Conservation (phyloP, 345 rosid species). For the Kandelia obovata region DNA sequence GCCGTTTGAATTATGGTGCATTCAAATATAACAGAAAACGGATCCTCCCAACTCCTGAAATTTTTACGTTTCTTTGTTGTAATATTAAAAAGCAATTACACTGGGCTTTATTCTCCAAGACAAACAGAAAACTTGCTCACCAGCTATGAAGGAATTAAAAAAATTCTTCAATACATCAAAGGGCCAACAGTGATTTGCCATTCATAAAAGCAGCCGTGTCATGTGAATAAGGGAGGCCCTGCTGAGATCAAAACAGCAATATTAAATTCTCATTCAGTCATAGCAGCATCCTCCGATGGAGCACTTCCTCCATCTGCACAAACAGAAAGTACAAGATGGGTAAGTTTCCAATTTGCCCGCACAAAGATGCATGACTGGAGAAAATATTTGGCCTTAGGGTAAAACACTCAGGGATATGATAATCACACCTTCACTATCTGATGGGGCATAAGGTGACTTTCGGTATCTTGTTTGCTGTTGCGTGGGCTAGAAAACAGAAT, state of each 20-base stretch:
- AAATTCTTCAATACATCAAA: slow-evolving; percentile 21
- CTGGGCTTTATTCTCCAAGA: slow-evolving; percentile 31
- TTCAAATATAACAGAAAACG: background rate
- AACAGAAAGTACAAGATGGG: background rate
- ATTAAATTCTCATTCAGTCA: slow-evolving; percentile 10
- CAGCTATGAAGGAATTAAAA: slow-evolving; percentile 32
- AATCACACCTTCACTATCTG: slow-evolving; percentile 68
- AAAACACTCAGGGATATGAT: background rate
- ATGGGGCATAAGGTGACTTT: slow-evolving; percentile 87
- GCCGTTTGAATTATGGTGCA: slow-evolving; percentile 3
- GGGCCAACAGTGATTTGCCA: slow-evolving; percentile 21
- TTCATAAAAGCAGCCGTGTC: slow-evolving; percentile 26
- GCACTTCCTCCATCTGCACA: slow-evolving; percentile 60
- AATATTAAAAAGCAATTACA: slow-evolving; percentile 21
- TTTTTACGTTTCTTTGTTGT: slow-evolving; percentile 13
- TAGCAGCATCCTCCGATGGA: slow-evolving; percentile 46
- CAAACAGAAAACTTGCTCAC: slow-evolving; percentile 27
- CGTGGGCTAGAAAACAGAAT: slow-evolving; percentile 57
- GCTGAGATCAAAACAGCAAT: background rate
- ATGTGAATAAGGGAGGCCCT: slow-evolving; percentile 11
- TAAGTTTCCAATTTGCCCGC: background rate
- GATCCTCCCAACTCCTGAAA: slow-evolving; percentile 21
- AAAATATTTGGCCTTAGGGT: background rate
- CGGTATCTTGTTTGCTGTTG: slow-evolving; percentile 97
- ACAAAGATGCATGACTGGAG: background rate